Conservation (phyloP, 208 protist genomes). For the Wallacemonas sp. region DNA sequence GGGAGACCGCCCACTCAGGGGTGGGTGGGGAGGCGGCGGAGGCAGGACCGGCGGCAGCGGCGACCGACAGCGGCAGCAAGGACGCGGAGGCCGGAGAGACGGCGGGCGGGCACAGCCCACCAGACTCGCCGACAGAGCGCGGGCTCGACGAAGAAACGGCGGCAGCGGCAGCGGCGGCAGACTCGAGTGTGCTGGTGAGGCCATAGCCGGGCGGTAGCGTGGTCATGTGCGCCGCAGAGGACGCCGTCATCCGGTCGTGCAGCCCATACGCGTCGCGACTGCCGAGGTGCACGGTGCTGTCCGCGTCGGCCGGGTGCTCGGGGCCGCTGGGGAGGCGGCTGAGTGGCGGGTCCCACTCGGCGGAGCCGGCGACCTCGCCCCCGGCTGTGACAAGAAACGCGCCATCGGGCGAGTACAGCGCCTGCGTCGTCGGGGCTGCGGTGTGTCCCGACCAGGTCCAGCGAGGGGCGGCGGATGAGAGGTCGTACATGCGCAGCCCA, state of each 20-base stretch:
- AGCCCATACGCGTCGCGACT: neutral
- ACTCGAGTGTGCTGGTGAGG: constrained; percentile 8
- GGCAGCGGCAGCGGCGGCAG: neutral
- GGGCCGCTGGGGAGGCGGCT: neutral
- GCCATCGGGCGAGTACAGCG: constrained; percentile 76
- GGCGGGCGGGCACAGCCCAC: no score
- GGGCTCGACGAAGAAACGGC: no score
- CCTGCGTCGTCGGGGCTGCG: constrained; percentile 58
- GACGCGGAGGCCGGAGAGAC: no score
- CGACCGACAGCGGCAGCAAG: no score
- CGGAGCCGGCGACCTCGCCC: constrained; percentile 20
- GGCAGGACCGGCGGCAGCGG: no score
- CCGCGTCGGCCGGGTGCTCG: neutral
- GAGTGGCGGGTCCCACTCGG: neutral
- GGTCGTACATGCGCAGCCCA: constrained; percentile 60
- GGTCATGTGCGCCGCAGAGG: neutral
- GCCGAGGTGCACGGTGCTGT: neutral
- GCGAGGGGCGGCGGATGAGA: constrained; percentile 40
- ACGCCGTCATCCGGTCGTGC: no score
- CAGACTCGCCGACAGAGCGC: no score
- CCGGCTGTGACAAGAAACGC: constrained; percentile 61
- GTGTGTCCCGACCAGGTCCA: constrained; percentile 37
- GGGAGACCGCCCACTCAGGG: constrained; percentile 19
- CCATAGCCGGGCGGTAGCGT: constrained; percentile 1
- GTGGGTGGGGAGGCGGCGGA: neutral